Percentiles rank a stretch among this genome's conserved stretches.
Conservation (phyloP, 2,329 filamentous ascomycete genomes). For the Trichoderma lentiforme region DNA sequence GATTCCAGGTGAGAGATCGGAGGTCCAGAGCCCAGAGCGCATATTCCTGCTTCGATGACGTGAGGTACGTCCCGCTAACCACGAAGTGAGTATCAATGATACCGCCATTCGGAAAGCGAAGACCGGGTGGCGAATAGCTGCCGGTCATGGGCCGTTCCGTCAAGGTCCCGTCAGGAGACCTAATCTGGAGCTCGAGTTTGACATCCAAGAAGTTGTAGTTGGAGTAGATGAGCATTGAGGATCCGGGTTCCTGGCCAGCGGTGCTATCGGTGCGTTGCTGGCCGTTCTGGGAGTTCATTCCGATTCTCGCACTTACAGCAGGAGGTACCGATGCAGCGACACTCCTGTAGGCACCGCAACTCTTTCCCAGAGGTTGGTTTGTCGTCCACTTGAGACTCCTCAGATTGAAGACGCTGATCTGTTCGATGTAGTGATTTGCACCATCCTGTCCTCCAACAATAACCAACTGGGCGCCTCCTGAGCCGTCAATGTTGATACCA, state of each 20-base stretch:
- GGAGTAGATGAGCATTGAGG: conserved; percentile 92
- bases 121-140: conserved; percentile 80
- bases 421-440: conserved; percentile 97
- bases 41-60: conserved; percentile 97
- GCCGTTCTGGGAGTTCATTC: conserved; percentile 45
- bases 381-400: conserved; percentile 94
- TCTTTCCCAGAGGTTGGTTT: conserved; percentile 81
- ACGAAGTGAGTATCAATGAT: conserved; percentile 96
- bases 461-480: conserved; percentile 93
- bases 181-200: conserved; percentile 88
- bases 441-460: conserved; percentile 95
- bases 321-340: conserved; percentile 82
- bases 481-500: conserved; percentile 84
- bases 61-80: conserved; percentile 94
- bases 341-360: conserved; percentile 93
- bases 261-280: conserved; percentile 42
- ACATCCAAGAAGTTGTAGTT: conserved; percentile 99
- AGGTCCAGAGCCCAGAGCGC: conserved; percentile 93
- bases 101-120: conserved; percentile 93
- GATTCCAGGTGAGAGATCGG: conserved; percentile 84
- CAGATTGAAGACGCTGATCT: conserved; percentile 97
- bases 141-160: conserved; percentile 87
- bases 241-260: conserved; percentile 56
- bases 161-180: conserved; percentile 77
- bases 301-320: conserved; percentile 62